Conservation (phyloP, 345 rosid genomes). For the Trapa bicornis region DNA sequence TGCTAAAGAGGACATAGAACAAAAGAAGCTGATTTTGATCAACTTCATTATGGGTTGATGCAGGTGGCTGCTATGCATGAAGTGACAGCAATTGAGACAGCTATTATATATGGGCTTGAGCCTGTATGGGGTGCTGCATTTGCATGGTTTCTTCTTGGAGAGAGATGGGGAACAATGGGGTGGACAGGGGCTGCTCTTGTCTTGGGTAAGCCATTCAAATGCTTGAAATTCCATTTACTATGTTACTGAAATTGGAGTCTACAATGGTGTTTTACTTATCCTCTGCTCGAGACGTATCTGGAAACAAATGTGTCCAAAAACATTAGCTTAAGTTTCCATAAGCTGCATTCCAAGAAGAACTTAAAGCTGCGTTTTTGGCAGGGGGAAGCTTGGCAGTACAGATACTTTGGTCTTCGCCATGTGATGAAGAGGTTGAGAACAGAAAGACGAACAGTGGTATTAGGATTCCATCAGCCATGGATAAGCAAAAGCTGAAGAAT, state of each 20-base stretch:
- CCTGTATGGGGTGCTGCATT: slow-evolving; percentile 70
- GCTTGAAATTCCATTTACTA: too few relatives aligned
- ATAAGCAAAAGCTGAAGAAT: slow-evolving; percentile 5
- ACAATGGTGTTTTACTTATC: neutral
- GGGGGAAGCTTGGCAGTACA: slow-evolving; percentile 35
- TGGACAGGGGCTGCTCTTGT: slow-evolving; percentile 60
- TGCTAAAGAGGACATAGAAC: neutral
- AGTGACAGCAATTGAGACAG: slow-evolving; percentile 52
- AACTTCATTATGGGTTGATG: neutral
- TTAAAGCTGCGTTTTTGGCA: slow-evolving; percentile 8
- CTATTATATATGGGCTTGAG: too few relatives aligned
- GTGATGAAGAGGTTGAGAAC: slow-evolving; percentile 1
- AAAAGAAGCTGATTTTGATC: neutral
- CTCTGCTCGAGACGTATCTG: neutral
- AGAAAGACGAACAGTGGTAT: neutral
- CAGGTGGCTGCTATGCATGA: slow-evolving; percentile 52
- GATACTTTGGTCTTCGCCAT: too few relatives aligned
- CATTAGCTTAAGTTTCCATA: neutral
- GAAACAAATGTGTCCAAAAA: neutral
- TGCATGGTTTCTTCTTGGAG: slow-evolving; percentile 65
- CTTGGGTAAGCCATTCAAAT: slow-evolving; percentile 28
- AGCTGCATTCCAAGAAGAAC: neutral
- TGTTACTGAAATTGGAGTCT: too few relatives aligned
- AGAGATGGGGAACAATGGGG: slow-evolving; percentile 50
- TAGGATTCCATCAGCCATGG: slow-evolving; percentile 1